Base-by-base conservation (phyloP, 1,284 basidiomycete species). In the Melampsora americana region DNA sequence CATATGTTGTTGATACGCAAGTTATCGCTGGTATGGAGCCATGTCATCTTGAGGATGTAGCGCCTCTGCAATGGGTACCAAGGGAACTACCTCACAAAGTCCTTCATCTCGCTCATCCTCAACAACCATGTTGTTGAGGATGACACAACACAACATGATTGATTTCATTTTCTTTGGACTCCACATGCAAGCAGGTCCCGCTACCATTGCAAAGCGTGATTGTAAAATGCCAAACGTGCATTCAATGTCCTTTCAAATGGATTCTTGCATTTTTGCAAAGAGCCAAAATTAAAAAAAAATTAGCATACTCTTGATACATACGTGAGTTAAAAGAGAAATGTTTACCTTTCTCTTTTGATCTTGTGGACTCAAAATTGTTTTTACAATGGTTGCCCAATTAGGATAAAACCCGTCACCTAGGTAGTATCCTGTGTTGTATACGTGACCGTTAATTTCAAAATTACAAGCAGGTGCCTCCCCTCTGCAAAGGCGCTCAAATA, bases 371-470 rank as follows among this genome's bases (percentile, higher is more conserved):
- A 11, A 5, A 2, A 48, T 30, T 48, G 69, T 28, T 65, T 64
- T 20, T 2, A 64, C 30, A 7, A 64, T 23, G 6, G 69, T 64
- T 23, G 70, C 18, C 59, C 56, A 46, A n/a, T n/a, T n/a, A n/a
- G n/a, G n/a, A n/a, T n/a, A n/a, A n/a, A n/a, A n/a, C n/a, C n/a
- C n/a, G n/a, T 64, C 61, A 32, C 11, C 59, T 1, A 71, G 60
- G 42, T 64, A 64, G 26, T 71, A 71, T 7, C 60, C 69, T 6
- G 4, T 5, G 9, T 64, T 23, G 30, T 64, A 65, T 1, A 48
- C 2, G 12, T 64, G 61, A 0, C 30, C 44, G 64, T 64, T 64
- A 42, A 71, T 14, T 30, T 64, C 11, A 20, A 64, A 71, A 9
- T 44, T 42, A 23, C 64, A 66, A 7, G 5, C 5, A 5, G 26